These are phyloP conservation scores for Xerocomellus amylosporus DNA, from an alignment of 768 basidiomycete species.

Conservation along the genomic window DNA sequence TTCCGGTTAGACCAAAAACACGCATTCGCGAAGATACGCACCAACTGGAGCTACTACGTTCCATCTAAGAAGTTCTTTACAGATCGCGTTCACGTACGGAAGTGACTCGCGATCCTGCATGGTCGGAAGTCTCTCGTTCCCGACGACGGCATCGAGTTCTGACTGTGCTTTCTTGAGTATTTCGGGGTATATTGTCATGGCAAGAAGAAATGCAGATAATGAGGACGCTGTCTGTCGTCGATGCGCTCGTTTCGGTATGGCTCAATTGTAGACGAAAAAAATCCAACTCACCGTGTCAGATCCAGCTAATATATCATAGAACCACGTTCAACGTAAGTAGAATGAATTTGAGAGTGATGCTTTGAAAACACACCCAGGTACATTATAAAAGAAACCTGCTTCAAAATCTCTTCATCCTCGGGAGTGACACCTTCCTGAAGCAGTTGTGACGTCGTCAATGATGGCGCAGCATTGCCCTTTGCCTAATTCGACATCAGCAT, in stretches of 20 bases:
- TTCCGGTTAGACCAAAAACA: neutral
- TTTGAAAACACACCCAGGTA: slow-evolving; percentile 9
- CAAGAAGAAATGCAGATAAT: slow-evolving; percentile 19
- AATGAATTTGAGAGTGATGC: neutral
- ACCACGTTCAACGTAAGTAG: neutral
- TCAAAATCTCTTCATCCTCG: slow-evolving; percentile 11
- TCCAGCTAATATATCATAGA: slow-evolving; percentile 22
- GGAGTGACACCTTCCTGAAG: slow-evolving; percentile 5
- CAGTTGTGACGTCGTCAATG: slow-evolving; percentile 5
- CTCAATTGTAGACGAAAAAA: slow-evolving; percentile 14
- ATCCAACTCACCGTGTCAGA: slow-evolving; percentile 19
- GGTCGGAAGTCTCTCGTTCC: slow-evolving; percentile 11
- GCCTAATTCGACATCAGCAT: neutral
- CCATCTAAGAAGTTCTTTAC: slow-evolving; percentile 15
- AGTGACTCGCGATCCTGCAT: slow-evolving; percentile 10
- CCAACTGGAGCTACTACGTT: neutral
- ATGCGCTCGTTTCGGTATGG: neutral
- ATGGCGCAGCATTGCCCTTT: slow-evolving; percentile 3
- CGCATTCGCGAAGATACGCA: neutral
- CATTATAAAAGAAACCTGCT: slow-evolving; percentile 15
- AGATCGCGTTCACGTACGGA: slow-evolving; percentile 17
- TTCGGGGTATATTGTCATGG: slow-evolving; percentile 11
- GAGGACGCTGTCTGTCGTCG: slow-evolving; percentile 13
- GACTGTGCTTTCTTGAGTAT: slow-evolving; percentile 8
- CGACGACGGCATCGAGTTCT: slow-evolving; percentile 13